phyloP scores from a whole-genome alignment of 441 rosid species.

The Populus hybrid region DNA sequence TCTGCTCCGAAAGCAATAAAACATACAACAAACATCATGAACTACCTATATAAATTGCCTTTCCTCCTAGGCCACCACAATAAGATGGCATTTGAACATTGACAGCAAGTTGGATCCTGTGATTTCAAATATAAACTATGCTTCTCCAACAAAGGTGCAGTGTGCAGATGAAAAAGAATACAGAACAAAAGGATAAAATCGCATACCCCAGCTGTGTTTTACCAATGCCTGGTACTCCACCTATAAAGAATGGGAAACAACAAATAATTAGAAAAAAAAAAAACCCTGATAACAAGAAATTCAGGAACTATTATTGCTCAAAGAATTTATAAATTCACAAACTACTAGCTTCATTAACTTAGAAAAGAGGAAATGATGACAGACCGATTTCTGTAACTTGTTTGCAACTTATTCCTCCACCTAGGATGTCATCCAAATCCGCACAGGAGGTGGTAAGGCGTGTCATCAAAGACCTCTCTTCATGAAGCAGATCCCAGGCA shows the following conservation, averaged over 20 bases:
- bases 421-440: constrained; percentile 74
- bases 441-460: constrained; percentile 80
- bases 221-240: constrained; percentile 94
- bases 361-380: constrained; percentile 12
- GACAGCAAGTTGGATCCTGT: constrained; percentile 91
- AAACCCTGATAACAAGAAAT: background rate
- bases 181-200: constrained; percentile 22
- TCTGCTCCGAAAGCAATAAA: background rate
- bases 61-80: constrained; percentile 90
- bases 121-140: constrained; percentile 18
- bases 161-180: constrained; percentile 4
- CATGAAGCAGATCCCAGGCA: constrained; percentile 93
- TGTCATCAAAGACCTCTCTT: constrained; percentile 51
- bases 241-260: constrained; percentile 30
- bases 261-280: background rate
- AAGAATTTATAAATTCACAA: too few species aligned
- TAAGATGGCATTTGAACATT: constrained; percentile 85
- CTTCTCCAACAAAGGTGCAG: constrained; percentile 8
- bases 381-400: constrained; percentile 94
- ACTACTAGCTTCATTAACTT: background rate
- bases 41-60: constrained; percentile 79
- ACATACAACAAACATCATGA: background rate
- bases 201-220: constrained; percentile 93
- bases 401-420: constrained; percentile 85
- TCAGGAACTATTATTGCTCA: background rate